Percentiles rank a stretch among this genome's conserved stretches.
phyloP scores from a whole-genome alignment of 2,329 filamentous ascomycete genomes.

The Aspergillus pseudonomiae region DNA sequence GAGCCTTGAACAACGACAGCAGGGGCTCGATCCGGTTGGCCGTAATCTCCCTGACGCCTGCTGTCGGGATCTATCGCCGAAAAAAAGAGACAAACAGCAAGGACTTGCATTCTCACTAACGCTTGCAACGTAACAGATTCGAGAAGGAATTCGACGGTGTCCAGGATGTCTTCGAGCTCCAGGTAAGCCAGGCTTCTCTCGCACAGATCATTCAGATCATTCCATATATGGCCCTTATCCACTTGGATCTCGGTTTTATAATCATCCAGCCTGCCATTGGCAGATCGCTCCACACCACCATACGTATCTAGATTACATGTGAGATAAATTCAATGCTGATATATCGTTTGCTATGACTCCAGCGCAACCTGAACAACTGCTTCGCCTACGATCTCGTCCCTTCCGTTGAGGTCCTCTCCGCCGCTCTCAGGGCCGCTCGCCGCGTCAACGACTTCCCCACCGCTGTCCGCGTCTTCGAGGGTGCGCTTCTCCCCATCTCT shows the following conservation, averaged over 20 bases:
- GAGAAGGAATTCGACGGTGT: constrained; percentile 99
- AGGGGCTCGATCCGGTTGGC: neutral
- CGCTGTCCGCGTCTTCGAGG: constrained; percentile 97
- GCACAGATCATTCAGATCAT: neutral
- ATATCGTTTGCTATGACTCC: constrained; percentile 16
- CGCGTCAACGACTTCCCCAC: constrained; percentile 98
- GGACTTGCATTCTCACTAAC: constrained; percentile 33
- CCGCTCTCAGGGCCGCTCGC: constrained; percentile 89
- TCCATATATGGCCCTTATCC: neutral
- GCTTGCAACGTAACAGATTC: constrained; percentile 67
- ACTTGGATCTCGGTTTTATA: constrained; percentile 17
- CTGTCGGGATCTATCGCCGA: constrained; percentile 5
- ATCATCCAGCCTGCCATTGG: constrained; percentile 20
- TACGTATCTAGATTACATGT: neutral
- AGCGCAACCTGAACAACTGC: constrained; percentile 98
- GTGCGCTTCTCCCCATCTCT: constrained; percentile 55
- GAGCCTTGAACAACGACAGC: neutral
- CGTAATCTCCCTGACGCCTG: constrained; percentile 15
- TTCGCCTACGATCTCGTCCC: constrained; percentile 99
- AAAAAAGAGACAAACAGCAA: constrained; percentile 5
- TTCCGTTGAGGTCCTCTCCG: constrained; percentile 84
- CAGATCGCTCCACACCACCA: constrained; percentile 7
- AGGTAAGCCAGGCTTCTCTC: constrained; percentile 64
- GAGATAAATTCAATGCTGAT: neutral
- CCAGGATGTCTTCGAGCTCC: constrained; percentile 99